phyloP scores from a whole-genome alignment of 1,284 basidiomycete species.

The Pseudozyma hubeiensis region DNA sequence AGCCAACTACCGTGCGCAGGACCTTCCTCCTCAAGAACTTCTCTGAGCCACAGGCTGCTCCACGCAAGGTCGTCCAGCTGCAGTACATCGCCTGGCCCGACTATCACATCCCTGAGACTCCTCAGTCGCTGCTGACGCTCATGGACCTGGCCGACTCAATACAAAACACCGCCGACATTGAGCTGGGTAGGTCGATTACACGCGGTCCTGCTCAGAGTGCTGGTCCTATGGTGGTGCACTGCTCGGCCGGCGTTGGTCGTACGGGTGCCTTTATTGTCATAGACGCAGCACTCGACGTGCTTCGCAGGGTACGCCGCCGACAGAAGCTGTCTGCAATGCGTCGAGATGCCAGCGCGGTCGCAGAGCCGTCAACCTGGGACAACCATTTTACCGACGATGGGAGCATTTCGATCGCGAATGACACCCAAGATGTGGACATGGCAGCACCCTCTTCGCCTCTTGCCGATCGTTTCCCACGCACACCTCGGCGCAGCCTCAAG shows the following conservation, averaged over 20 bases:
- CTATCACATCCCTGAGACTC: constrained; percentile 62
- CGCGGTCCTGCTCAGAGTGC: constrained; percentile 8
- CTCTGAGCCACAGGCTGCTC: constrained; percentile 22
- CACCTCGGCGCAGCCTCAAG: constrained; percentile 46
- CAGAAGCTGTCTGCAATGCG: constrained; percentile 8
- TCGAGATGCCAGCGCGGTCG: neutral
- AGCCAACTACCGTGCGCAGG: constrained; percentile 51
- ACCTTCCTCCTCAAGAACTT: constrained; percentile 46
- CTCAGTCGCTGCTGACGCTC: constrained; percentile 54
- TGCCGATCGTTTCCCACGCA: constrained; percentile 34
- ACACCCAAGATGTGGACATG: constrained; percentile 48
- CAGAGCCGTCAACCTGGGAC: constrained; percentile 32
- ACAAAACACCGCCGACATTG: constrained; percentile 49
- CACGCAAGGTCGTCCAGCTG: constrained; percentile 54
- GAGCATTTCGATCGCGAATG: neutral
- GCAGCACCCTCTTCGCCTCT: constrained; percentile 20
- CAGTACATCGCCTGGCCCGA: constrained; percentile 68
- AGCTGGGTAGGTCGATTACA: constrained; percentile 10
- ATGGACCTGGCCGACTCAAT: constrained; percentile 52
- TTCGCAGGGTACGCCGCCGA: constrained; percentile 41
- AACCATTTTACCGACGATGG: constrained; percentile 10
- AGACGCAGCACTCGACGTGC: constrained; percentile 57
- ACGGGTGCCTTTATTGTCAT: constrained; percentile 65
- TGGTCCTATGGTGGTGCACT: constrained; percentile 65
- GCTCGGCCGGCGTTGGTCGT: constrained; percentile 67